Evolutionary conservation across 148 eudicot species (phyloP), one percentile per base, ranked within the genome.

Genomic region (Nepenthes gracilis): DNA sequence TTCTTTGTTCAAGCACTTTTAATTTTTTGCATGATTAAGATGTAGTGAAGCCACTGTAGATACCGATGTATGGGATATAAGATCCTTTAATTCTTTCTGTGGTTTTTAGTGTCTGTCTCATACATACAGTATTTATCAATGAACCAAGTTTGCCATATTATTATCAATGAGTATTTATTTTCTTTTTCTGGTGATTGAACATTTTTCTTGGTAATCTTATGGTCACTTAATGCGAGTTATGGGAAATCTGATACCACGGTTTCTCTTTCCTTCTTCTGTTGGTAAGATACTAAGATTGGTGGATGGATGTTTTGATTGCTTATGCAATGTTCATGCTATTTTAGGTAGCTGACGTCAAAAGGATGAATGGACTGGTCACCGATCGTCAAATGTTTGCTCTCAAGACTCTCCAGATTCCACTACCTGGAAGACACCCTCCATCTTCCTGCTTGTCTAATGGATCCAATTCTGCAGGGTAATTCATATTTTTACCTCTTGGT

Each of bases 371-470:
- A 49, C 66, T 93, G 68, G 87, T 79, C 48, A 77, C 95, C 2
- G 99, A 93, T 78, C 91, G 81, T 54, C 99, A 93, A 80, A 93
- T 93, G 97, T 93, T 86, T 83, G 95, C 89, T 69, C 86, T 78
- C 40, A 89, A 93, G 83, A 77, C 87, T 4, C 89, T 93, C 59
- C 77, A 80, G 36, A 93, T 93, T 63, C 99, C 99, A 47, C 77
- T 77, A 58, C 95, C 96, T 9, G 99, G 99, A 66, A 84, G 87
- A 71, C 99, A 93, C 55, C 96, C 97, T 47, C 96, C 95, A 50
- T 89, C 99, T 57, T 81, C 87, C 60, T 74, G 64, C 67, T 36
- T 88, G 74, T 72, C 87, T 55, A 82, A 81, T 74, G 95, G 84
- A 47, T 68, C 71, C 64, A 75, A 63, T 50, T 61, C 57, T 63